Base-by-base conservation (phyloP, 192 early-diverging fungal genomes). In the Podila clonocystis region DNA sequence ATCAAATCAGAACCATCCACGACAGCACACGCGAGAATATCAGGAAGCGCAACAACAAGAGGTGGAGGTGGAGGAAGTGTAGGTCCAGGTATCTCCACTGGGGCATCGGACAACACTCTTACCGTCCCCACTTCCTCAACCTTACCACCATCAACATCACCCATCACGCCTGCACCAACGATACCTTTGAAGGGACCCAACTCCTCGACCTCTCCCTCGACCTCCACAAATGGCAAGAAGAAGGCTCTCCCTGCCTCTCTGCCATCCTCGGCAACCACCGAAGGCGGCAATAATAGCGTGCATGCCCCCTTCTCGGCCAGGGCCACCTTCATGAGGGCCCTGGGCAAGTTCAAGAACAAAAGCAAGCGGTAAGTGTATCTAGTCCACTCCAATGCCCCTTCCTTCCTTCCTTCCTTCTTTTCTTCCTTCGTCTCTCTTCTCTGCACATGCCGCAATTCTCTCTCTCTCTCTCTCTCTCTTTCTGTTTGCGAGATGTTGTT, bases 291-390 rank as follows among this genome's bases (percentile, higher is more conserved):
- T 9, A 45, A 34, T 20, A 31, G 60, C 41, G 58, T 57, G 22
- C 45, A 58, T 49, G 50, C 28, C 19, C 50, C 65, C 6, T 52
- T 52, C 20, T 71, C 75, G 7, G 62, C 67, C 36, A 65, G 69
- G 26, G 70, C 75, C 22, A 71, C 63, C 49, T 78, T 78, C 55
- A 48, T 78, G 24, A 65, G 59, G 50, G 75, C 75, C 45, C 38
- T 73, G 17, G 63, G 71, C 58, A 73, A 48, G 57, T 73, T 73
- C 63, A 73, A 73, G 62, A 65, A 34, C 45, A 73, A 59, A 57
- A 62, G 63, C 41, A 78, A 71, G 36, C 70, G 62, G 75, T 78
- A 78, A 24, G 50, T 49, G 19, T 22, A 12, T 17, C 41, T 4
- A 31, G 26, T 48, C 31, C 6, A 26, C 34, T n/a, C 29, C 7